phyloP scores from a whole-genome alignment of 2,329 filamentous ascomycete species.

The Acrodontium crateriforme region DNA sequence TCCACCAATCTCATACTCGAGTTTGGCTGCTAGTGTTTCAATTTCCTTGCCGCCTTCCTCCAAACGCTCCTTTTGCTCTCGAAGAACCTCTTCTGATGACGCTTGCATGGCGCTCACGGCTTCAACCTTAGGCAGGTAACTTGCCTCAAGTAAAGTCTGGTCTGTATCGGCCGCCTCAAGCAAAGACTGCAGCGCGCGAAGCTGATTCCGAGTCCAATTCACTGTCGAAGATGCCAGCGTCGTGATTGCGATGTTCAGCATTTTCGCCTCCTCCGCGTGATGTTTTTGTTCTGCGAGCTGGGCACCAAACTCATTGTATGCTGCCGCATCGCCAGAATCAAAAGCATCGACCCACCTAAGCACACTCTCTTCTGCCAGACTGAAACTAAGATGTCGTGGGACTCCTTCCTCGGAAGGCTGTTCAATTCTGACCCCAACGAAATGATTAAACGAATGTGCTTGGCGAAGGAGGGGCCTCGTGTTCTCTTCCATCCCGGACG shows the following conservation, averaged over 20 bases:
- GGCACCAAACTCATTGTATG: constrained; percentile 7
- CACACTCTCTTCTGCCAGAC: constrained; percentile 60
- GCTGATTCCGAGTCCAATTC: constrained; percentile 47
- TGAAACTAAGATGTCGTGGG: constrained; percentile 62
- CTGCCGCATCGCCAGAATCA: constrained; percentile 14
- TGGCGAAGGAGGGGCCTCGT: constrained; percentile 42
- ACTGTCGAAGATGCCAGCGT: constrained; percentile 21
- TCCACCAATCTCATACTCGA: constrained; percentile 82
- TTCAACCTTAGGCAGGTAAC: constrained; percentile 59
- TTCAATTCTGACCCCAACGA: constrained; percentile 8
- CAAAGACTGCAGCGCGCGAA: constrained; percentile 37
- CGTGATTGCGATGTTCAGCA: constrained; percentile 40
- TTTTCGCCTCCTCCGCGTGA: constrained; percentile 41
- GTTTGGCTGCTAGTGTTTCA: constrained; percentile 65
- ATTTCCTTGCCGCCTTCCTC: constrained; percentile 63
- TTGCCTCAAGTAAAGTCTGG: constrained; percentile 47
- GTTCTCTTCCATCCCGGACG: constrained; percentile 27
- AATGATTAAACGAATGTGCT: constrained; percentile 37
- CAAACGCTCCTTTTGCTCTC: constrained; percentile 53
- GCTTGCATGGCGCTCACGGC: constrained; percentile 55
- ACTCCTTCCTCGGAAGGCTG: constrained; percentile 41
- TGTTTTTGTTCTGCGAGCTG: constrained; percentile 16
- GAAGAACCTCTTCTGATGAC: constrained; percentile 53
- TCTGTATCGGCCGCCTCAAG: constrained; percentile 50
- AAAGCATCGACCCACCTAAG: constrained; percentile 44